Conservation (phyloP, 2,329 filamentous ascomycete species). For the Ceratocystis eucalypticola region DNA sequence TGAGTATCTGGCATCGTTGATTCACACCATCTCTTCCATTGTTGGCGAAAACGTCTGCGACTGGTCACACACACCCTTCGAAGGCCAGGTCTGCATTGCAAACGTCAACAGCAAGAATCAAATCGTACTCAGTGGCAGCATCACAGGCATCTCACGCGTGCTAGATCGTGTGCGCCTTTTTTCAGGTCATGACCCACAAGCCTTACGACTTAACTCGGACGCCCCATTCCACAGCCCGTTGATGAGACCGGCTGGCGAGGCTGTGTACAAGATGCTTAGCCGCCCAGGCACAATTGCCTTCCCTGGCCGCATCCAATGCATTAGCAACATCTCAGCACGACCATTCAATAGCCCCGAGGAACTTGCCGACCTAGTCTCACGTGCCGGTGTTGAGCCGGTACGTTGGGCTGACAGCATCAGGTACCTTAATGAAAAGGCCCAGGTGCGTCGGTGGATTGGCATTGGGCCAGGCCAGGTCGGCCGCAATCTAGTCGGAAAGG, state of each 20-base stretch:
- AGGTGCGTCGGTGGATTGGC: slow-evolving; percentile 74
- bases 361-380: slow-evolving; percentile 63
- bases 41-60: slow-evolving; percentile 38
- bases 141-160: slow-evolving; percentile 67
- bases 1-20: slow-evolving; percentile 53
- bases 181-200: slow-evolving; percentile 77
- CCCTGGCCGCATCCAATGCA: slow-evolving; percentile 59
- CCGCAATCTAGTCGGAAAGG: slow-evolving; percentile 83
- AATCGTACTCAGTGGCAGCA: slow-evolving; percentile 81
- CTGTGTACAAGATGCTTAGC: slow-evolving; percentile 57
- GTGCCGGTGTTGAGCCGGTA: slow-evolving; percentile 83
- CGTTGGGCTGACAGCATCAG: slow-evolving; percentile 88
- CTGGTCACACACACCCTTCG: slow-evolving; percentile 46
- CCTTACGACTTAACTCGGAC: slow-evolving; percentile 74
- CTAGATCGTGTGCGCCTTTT: slow-evolving; percentile 79
- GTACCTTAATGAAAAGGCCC: slow-evolving; percentile 72
- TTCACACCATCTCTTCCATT: slow-evolving; percentile 55
- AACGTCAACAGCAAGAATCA: slow-evolving; percentile 96
- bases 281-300: slow-evolving; percentile 56
- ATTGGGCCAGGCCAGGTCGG: slow-evolving; percentile 91
- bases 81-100: slow-evolving; percentile 69
- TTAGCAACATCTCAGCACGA: slow-evolving; percentile 73
- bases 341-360: slow-evolving; percentile 63
- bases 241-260: slow-evolving; percentile 69
- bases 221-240: slow-evolving; percentile 84